phyloP scores from a whole-genome alignment of 768 basidiomycete genomes.

The Auricularia auricula-judae region DNA sequence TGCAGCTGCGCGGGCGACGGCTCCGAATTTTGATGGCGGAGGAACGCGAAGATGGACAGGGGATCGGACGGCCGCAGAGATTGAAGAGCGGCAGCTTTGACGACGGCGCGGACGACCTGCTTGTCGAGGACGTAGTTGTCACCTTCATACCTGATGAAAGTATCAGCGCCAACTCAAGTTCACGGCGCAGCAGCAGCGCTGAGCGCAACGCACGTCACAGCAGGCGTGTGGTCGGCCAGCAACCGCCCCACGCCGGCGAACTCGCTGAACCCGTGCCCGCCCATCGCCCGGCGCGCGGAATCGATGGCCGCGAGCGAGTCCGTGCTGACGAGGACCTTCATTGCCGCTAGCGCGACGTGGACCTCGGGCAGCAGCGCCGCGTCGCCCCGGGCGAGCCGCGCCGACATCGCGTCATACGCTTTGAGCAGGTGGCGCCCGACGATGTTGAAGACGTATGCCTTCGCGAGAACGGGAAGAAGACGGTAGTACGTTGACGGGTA shows the following conservation, averaged over 20 bases:
- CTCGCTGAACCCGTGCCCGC: constrained; percentile 66
- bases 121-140: constrained; percentile 70
- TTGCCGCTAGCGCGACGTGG: constrained; percentile 57
- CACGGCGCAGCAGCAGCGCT: neutral
- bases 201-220: constrained; percentile 6
- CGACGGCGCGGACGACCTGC: constrained; percentile 61
- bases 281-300: constrained; percentile 56
- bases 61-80: neutral
- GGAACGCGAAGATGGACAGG: neutral
- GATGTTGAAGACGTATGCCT: constrained; percentile 56
- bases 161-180: neutral
- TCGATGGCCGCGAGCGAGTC: constrained; percentile 49
- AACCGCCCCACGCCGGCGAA: constrained; percentile 53
- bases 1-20: neutral
- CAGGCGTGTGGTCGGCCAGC: constrained; percentile 6
- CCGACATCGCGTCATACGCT: constrained; percentile 38
- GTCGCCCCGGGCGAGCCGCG: constrained; percentile 43
- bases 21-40: neutral
- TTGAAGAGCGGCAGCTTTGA: constrained; percentile 39
- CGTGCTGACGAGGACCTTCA: constrained; percentile 51
- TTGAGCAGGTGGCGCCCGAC: constrained; percentile 47
- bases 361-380: constrained; percentile 56
- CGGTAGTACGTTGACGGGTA: constrained; percentile 70
- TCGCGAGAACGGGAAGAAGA: constrained; percentile 57
- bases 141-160: constrained; percentile 48